Percentiles rank a stretch among this genome's conserved stretches.
These are phyloP conservation scores for Aspergillus nomiae DNA, from an alignment of 2,329 filamentous ascomycete species.

Conservation along the genomic window DNA sequence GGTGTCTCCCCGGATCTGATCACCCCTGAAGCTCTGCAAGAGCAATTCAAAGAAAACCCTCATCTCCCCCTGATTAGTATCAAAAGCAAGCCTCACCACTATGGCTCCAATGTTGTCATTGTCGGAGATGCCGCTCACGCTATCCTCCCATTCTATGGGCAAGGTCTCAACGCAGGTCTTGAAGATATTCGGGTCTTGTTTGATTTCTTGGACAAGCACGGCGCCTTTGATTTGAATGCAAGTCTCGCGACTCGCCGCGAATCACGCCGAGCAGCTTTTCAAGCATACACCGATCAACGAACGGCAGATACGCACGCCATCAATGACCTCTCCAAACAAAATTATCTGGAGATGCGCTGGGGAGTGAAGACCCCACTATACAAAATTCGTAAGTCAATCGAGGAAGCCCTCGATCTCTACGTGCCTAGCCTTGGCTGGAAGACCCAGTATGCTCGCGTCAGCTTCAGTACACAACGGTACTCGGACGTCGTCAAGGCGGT, in stretches of 20 bases:
- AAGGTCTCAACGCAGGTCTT: slow-evolving; percentile 95
- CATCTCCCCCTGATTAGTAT: slow-evolving; percentile 92
- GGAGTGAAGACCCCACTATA: slow-evolving; percentile 80
- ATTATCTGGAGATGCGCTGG: slow-evolving; percentile 91
- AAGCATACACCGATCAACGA: slow-evolving; percentile 73
- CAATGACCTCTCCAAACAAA: slow-evolving; percentile 86
- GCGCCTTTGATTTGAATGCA: slow-evolving; percentile 38
- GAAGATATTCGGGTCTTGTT: slow-evolving; percentile 93
- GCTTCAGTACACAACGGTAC: slow-evolving; percentile 91
- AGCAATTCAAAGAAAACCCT: slow-evolving; percentile 78
- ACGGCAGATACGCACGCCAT: slow-evolving; percentile 82
- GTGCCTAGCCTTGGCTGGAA: slow-evolving; percentile 80
- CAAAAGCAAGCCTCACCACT: slow-evolving; percentile 89
- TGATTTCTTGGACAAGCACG: slow-evolving; percentile 72
- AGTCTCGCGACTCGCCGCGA: slow-evolving; percentile 48
- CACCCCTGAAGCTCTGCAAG: slow-evolving; percentile 64
- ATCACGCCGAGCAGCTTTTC: slow-evolving; percentile 55
- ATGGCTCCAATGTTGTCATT: slow-evolving; percentile 73
- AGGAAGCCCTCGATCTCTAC: slow-evolving; percentile 78
- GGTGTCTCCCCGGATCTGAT: slow-evolving; percentile 69
- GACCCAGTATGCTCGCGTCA: slow-evolving; percentile 89
- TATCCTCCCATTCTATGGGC: slow-evolving; percentile 98
- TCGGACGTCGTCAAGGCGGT: slow-evolving; percentile 75
- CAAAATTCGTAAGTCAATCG: slow-evolving; percentile 77
- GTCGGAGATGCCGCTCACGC: slow-evolving; percentile 94